phyloP scores from a whole-genome alignment of 768 basidiomycete species.

The Panellus pusillus region DNA sequence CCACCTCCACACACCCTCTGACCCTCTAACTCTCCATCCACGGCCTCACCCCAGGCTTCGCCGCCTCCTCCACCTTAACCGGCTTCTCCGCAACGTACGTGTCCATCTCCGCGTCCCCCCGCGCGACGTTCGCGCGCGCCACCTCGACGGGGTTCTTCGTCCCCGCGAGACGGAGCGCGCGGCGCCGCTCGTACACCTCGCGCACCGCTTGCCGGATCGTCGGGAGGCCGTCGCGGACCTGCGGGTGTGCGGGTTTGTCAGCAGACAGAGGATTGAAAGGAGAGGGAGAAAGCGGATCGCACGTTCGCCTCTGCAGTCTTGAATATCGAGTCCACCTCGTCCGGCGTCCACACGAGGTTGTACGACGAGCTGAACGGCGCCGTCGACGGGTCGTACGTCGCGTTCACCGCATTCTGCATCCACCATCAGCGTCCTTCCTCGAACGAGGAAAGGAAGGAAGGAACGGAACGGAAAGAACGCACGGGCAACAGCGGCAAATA shows the following conservation, averaged over 20 bases:
- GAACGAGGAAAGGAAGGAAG: not conserved
- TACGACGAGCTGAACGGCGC: conserved; percentile 9
- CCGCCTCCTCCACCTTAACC: not conserved
- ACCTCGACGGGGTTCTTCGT: not conserved
- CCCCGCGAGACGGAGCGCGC: not conserved
- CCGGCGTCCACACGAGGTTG: conserved; percentile 9
- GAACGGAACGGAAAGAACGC: not conserved
- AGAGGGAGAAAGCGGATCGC: not conserved
- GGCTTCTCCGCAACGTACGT: not conserved
- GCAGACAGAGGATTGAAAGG: too few relatives aligned
- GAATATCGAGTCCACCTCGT: conserved; percentile 7
- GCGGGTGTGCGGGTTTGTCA: too few relatives aligned
- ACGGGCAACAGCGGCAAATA: conserved; percentile 5
- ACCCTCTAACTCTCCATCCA: conserved; percentile 9
- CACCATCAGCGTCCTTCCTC: not conserved
- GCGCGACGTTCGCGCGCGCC: not conserved
- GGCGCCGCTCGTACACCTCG: conserved; percentile 5
- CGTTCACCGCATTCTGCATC: conserved; percentile 3
- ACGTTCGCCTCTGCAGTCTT: conserved; percentile 1
- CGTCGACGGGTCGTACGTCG: conserved; percentile 7
- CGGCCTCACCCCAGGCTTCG: not conserved
- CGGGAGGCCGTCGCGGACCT: conserved; percentile 2
- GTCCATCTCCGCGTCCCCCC: not conserved
- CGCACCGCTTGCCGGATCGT: conserved; percentile 1
- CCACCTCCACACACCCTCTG: too few relatives aligned